These are phyloP conservation scores for Penicillium cinerascens DNA, from an alignment of 495 filamentous ascomycete genomes.

Conservation along the genomic window DNA sequence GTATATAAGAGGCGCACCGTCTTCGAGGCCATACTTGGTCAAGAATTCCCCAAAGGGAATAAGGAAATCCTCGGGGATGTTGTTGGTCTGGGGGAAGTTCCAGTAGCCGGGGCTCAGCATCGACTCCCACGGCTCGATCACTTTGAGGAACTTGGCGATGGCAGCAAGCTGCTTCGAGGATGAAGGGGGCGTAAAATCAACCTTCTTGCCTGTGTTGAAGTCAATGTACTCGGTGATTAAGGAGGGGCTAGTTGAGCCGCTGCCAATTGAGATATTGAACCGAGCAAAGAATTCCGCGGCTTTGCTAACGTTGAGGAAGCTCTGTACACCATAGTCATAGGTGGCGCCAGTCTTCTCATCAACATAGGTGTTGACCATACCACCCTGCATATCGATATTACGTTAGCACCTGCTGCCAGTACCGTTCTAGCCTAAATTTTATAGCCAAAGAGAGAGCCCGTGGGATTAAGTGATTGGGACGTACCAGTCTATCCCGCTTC, in stretches of 20 bases:
- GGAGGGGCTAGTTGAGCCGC: slow-evolving; percentile 12
- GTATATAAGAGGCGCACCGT: slow-evolving; percentile 26
- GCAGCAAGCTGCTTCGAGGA: slow-evolving; percentile 24
- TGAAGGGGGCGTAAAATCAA: slow-evolving; percentile 18
- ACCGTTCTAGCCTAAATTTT: not conserved
- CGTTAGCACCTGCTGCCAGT: not conserved
- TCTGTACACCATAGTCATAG: slow-evolving; percentile 40
- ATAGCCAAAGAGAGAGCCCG: not conserved
- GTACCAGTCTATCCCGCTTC: slow-evolving; percentile 35
- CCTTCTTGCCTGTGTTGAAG: slow-evolving; percentile 35
- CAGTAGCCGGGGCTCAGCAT: slow-evolving; percentile 36
- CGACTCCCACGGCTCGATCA: slow-evolving; percentile 33
- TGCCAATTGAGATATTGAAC: slow-evolving; percentile 30
- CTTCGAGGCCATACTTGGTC: slow-evolving; percentile 41
- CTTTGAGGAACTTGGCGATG: slow-evolving; percentile 32
- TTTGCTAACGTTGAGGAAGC: slow-evolving; percentile 34
- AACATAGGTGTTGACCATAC: slow-evolving; percentile 40
- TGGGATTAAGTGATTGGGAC: slow-evolving; percentile 8
- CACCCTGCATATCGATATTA: slow-evolving; percentile 31
- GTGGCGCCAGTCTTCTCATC: slow-evolving; percentile 27
- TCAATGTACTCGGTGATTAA: slow-evolving; percentile 33
- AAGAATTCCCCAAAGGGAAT: slow-evolving; percentile 44
- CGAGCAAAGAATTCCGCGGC: slow-evolving; percentile 40
- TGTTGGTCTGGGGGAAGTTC: slow-evolving; percentile 29
- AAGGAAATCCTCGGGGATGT: slow-evolving; percentile 43